Conservation (phyloP, 305 asterid species). For the Ajuga reptans region DNA sequence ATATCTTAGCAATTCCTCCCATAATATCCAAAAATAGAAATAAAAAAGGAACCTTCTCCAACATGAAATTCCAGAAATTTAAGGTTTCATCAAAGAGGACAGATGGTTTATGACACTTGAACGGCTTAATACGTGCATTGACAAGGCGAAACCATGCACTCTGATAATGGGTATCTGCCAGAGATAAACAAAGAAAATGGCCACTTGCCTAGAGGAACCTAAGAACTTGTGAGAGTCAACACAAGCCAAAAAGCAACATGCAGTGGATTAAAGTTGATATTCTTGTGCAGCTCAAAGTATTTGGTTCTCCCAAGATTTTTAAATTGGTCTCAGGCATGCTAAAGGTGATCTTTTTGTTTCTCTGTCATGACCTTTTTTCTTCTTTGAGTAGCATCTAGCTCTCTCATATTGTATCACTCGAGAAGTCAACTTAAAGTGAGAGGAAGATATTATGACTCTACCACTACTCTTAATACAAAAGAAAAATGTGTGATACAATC, state of each 20-base stretch:
- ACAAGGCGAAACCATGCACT: not conserved
- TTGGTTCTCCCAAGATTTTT: not conserved
- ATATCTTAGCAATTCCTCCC: not conserved
- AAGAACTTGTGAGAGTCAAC: not conserved
- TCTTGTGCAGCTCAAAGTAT: not conserved
- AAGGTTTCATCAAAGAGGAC: not conserved
- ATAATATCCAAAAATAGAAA: not conserved
- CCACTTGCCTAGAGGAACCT: not conserved
- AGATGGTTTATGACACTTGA: not conserved
- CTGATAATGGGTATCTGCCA: not conserved
- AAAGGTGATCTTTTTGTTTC: not conserved
- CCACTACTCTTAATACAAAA: slow-evolving; percentile 4
- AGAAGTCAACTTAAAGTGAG: not conserved
- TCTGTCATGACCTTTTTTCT: not conserved
- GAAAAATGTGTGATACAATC: not conserved
- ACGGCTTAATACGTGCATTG: not conserved
- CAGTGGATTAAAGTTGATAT: not conserved
- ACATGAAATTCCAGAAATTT: not conserved
- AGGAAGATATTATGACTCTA: not conserved
- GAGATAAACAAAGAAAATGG: not conserved
- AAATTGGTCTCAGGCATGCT: not conserved
- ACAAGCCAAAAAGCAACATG: not conserved
- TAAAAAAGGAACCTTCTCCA: not conserved
- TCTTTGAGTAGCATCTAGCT: not conserved
- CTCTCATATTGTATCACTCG: not conserved